phyloP scores from a whole-genome alignment of 768 basidiomycete species.

The Bullera alba region DNA sequence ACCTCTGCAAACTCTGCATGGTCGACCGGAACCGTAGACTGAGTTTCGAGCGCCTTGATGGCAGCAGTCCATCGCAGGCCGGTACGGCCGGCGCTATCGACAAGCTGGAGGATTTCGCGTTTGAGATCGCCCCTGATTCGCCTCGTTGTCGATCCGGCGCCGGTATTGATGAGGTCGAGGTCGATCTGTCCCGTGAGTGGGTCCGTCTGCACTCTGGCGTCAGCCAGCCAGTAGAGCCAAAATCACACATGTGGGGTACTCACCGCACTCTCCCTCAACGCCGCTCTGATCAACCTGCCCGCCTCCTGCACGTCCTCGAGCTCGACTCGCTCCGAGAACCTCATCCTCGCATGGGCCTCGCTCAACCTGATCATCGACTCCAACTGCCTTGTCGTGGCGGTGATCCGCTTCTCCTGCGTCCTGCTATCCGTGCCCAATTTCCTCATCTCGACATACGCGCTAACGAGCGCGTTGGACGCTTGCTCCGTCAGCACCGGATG shows the following conservation, averaged over 20 bases:
- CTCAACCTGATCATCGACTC: constrained; percentile 94
- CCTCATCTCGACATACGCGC: constrained; percentile 87
- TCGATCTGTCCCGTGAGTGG: constrained; percentile 94
- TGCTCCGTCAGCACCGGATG: constrained; percentile 79
- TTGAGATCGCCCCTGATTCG: constrained; percentile 84
- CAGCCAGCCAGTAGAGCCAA: not conserved
- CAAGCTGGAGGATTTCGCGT: constrained; percentile 52
- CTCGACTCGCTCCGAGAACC: constrained; percentile 80
- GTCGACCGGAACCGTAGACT: constrained; percentile 78
- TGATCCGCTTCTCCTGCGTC: constrained; percentile 84
- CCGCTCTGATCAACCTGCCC: constrained; percentile 89
- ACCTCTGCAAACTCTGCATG: constrained; percentile 62
- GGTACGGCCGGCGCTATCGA: constrained; percentile 43
- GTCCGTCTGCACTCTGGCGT: constrained; percentile 56
- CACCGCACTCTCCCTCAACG: constrained; percentile 65
- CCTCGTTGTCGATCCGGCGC: constrained; percentile 78
- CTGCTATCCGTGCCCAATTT: constrained; percentile 83
- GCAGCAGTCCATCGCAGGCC: constrained; percentile 77
- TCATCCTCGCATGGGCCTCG: constrained; percentile 95
- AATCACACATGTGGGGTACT: constrained; percentile 15
- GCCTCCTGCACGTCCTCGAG: constrained; percentile 83
- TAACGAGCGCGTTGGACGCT: constrained; percentile 75
- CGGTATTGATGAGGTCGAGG: constrained; percentile 89
- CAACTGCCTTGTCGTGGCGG: constrained; percentile 93
- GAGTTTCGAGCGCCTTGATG: constrained; percentile 67